phyloP scores from a whole-genome alignment of 2,329 filamentous ascomycete species.

The Tetracladium maxilliforme region DNA sequence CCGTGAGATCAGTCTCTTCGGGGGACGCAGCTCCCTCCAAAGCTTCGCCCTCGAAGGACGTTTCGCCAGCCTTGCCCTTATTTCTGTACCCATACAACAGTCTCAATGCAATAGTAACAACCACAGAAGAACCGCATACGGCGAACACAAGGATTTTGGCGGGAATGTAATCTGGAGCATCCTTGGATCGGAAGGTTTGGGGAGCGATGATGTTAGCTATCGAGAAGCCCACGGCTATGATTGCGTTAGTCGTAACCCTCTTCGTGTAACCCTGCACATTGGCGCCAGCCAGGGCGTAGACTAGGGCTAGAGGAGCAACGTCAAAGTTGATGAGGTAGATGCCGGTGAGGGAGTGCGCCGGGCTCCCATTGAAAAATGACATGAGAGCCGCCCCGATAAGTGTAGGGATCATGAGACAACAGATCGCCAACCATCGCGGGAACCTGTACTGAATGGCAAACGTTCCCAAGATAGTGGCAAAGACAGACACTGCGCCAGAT shows the following conservation, averaged over 20 bases:
- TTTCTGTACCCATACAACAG: constrained; percentile 11
- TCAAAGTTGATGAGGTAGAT: constrained; percentile 28
- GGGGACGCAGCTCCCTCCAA: too few species aligned
- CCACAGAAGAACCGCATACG: constrained; percentile 7
- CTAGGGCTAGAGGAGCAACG: constrained; percentile 24
- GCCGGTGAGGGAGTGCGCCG: constrained; percentile 23
- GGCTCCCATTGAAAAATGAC: constrained; percentile 21
- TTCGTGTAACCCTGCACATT: constrained; percentile 28
- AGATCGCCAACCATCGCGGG: constrained; percentile 23
- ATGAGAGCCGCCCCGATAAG: constrained; percentile 28
- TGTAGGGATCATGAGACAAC: constrained; percentile 26
- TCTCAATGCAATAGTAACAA: constrained; percentile 10
- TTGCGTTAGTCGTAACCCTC: constrained; percentile 28
- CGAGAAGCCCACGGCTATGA: constrained; percentile 31
- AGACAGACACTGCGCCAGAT: constrained; percentile 22
- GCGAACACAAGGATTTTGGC: constrained; percentile 37
- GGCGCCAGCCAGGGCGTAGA: constrained; percentile 12
- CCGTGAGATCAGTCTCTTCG: too few species aligned
- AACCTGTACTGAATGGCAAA: constrained; percentile 20
- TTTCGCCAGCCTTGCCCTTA: constrained; percentile 9
- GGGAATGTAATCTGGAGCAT: constrained; percentile 33
- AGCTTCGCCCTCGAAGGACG: too few species aligned
- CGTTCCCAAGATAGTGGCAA: constrained; percentile 21
- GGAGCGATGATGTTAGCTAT: constrained; percentile 40
- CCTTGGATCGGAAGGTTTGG: constrained; percentile 34